Evolutionary conservation across 164 flowering plant genomes (phyloP), one percentile per base, ranked within the genome.

Genomic region (Vitis cinerea): DNA sequence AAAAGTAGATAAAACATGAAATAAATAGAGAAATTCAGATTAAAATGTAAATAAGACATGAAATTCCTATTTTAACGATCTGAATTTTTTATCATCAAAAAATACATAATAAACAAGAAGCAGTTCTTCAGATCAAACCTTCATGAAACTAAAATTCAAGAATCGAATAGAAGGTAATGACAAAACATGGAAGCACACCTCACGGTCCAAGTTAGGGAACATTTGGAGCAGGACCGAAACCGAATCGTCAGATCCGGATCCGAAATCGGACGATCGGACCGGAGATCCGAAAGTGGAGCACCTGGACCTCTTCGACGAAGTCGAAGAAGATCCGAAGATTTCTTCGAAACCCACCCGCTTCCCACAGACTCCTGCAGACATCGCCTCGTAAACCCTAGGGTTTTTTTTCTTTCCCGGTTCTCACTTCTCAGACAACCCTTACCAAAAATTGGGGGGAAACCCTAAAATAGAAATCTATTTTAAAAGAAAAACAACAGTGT

Each of bases 321-420:
- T 53, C 23, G 74, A 52, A 44, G 74, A 65, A 54, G 74, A 77
- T 59, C 76, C 80, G 64, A 73, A 74, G 11, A 73, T 31, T 29
- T 77, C 80, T 15, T 77, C 80, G 44, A 70, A 77, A 60, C 80
- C 80, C 50, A 74, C 80, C 65, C 80, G 68, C 66, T 77, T 77
- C 57, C 80, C 77, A 64, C 80, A 77, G 59, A 77, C 67, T 44
- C 80, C 77, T 2, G 80, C 77, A 66, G 80, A 77, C 80, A 77
- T 77, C 65, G 71, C 72, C 63, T 37, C 68, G 37, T 50, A 53
- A 74, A 68, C 52, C 77, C 73, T 60, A 50, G 16, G 9, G 31
- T 59, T 72, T 50, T 59, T 9, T 17, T 23, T 47, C 29, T 37
- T 37, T 2, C 44, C 44, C 44, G 44, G 7, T 37, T 37, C 44